phyloP scores from a whole-genome alignment of 1,139 yeast genomes.

The Kodamaea alishanica region DNA sequence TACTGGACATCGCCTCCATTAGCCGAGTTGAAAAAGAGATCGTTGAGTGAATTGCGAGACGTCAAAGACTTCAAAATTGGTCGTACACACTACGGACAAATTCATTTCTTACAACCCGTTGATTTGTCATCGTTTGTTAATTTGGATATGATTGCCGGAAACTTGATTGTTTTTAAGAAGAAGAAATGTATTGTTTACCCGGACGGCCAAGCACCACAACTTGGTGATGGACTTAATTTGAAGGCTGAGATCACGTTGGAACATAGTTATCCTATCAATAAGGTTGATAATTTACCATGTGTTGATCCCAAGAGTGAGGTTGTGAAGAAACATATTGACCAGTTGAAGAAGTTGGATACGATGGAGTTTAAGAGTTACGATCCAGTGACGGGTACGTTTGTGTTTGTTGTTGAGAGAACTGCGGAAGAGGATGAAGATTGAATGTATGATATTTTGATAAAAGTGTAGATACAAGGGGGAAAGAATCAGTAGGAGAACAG shows the following conservation, averaged over 20 bases:
- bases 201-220: slow-evolving; percentile 57
- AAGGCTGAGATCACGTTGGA: slow-evolving; percentile 71
- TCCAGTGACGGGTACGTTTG: slow-evolving; percentile 78
- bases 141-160: slow-evolving; percentile 62
- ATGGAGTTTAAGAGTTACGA: slow-evolving; percentile 74
- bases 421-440: slow-evolving; percentile 2
- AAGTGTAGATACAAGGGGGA: too few species aligned
- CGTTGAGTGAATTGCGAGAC: slow-evolving; percentile 60
- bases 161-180: slow-evolving; percentile 56
- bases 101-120: slow-evolving; percentile 76
- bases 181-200: slow-evolving; percentile 74
- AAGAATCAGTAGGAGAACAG: too few species aligned
- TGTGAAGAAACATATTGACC: slow-evolving; percentile 64
- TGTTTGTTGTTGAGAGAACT: slow-evolving; percentile 48
- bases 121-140: slow-evolving; percentile 68
- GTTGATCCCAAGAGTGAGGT: slow-evolving; percentile 75
- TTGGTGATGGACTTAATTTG: slow-evolving; percentile 81
- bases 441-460: not conserved
- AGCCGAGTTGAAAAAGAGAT: slow-evolving; percentile 54
- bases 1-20: slow-evolving; percentile 86
- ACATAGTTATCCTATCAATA: slow-evolving; percentile 73
- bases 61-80: slow-evolving; percentile 76
- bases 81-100: slow-evolving; percentile 70
- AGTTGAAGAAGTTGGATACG: slow-evolving; percentile 57
- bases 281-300: slow-evolving; percentile 68